A percentile compares a stretch with the other conserved stretches of the same genome.
Conservation (phyloP, 768 basidiomycete genomes). For the Tylopilus balloui region DNA sequence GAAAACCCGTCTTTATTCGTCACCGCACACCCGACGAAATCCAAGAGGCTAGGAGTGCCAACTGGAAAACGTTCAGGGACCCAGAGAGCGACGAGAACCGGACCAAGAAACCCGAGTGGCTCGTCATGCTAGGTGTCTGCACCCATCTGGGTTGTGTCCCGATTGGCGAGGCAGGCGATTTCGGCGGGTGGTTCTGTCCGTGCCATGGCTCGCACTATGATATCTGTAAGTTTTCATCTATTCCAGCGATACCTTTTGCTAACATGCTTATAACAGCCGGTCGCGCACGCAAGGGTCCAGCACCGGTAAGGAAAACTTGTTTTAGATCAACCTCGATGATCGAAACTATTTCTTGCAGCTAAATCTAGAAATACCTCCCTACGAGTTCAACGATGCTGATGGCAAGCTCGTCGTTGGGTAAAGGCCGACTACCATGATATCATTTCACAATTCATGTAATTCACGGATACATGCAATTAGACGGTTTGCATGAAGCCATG, state of each 20-base stretch:
- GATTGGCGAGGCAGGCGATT: constrained; percentile 96
- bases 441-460: constrained; percentile 19
- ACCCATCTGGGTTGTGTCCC: constrained; percentile 99
- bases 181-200: constrained; percentile 98
- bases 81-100: constrained; percentile 88
- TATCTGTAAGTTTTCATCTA: constrained; percentile 63
- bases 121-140: constrained; percentile 89
- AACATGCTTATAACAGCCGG: constrained; percentile 54
- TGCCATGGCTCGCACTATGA: constrained; percentile 99
- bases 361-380: constrained; percentile 89
- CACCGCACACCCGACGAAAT: constrained; percentile 92
- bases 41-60: constrained; percentile 78
- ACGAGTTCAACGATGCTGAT: constrained; percentile 85
- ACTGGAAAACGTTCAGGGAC: constrained; percentile 88
- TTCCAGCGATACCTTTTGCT: constrained; percentile 1
- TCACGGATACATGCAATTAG: constrained; percentile 22
- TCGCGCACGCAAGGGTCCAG: constrained; percentile 93
- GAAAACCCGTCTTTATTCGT: constrained; percentile 99
- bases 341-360: constrained; percentile 43
- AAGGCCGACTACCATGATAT: constrained; percentile 1
- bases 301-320: constrained; percentile 60
- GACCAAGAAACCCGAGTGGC: constrained; percentile 94
- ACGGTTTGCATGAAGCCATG: constrained; percentile 11
- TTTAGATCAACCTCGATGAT: background rate
- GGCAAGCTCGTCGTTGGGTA: constrained; percentile 86